Base-by-base conservation (phyloP, 148 eudicot species). In the Silene conica region DNA sequence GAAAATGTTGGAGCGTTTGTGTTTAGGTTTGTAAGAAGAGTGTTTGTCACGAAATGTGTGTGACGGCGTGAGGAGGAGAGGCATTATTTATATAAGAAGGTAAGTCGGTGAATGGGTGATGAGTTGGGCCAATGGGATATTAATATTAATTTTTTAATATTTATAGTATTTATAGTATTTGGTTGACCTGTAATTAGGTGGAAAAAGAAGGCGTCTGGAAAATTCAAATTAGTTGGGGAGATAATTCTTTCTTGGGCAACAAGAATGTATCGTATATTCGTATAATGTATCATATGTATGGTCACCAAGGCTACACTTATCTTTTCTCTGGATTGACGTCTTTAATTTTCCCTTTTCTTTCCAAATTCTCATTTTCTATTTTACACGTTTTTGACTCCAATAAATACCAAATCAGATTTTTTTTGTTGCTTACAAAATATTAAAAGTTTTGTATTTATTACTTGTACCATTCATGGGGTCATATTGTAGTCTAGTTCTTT, bases 201-300 rank as follows among this genome's bases (percentile, higher is more conserved):
- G 22, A 9, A 1, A 14, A 69, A 67, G n/a, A 21, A 9, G 21
- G 43, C 48, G 63, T 67, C 62, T 66, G 50, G 50, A 22, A 10
- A 15, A 11, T 67, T 57, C 34, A 25, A 70, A 20, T 46, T 7
- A n/a, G 34, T 72, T 16, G 21, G 20, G 8, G 1, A 31, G n/a
- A n/a, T 13, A 26, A 19, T 55, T 8, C 21, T 76, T 76, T 80
- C 83, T 80, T 80, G 83, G 77, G 63, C n/a, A 38, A 31, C 83
- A 80, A 80, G 83, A 72, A 80, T 58, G 68, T 79, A 75, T 72
- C 15, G 74, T n/a, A 22, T 2, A 55, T 55, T 48, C 15, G 54
- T 48, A 48, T 48, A 8, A 48, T 48, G 54, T 48, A 14, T 48
- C 16, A 16, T 48, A 48, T 48, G 54, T 48, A 14, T 48, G 54